Conservation (phyloP, 78 protist species). For the Emiliania huxleyi region DNA sequence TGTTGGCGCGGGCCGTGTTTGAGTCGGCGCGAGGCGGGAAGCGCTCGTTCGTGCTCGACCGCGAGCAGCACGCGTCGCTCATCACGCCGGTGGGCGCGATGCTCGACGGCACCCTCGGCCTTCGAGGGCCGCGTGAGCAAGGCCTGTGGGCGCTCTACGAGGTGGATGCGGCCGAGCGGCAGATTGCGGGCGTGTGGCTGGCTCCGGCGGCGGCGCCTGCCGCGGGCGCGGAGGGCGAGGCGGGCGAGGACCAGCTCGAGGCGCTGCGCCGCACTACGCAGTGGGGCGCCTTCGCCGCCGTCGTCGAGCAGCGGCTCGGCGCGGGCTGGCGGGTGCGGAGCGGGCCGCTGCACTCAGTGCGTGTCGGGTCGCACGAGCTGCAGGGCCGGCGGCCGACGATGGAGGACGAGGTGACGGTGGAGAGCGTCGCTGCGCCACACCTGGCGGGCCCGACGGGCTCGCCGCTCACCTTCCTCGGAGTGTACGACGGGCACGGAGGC, state of each 20-base stretch:
- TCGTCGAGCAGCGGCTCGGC: not conserved
- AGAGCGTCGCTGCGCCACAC: not conserved
- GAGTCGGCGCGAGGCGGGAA: not conserved
- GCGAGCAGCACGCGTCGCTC: not conserved
- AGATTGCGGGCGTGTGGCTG: not conserved
- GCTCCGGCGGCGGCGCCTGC: not conserved
- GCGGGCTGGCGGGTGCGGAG: not conserved
- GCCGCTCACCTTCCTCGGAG: not conserved
- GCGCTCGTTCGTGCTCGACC: not conserved
- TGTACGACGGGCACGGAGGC: conserved; percentile 15
- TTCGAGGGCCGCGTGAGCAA: not conserved
- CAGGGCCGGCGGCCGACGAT: not conserved
- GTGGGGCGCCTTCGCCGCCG: not conserved
- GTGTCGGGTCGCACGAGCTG: not conserved
- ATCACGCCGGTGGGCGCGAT: not conserved
- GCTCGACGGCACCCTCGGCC: not conserved
- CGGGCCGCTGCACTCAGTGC: not conserved
- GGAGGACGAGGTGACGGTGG: not conserved
- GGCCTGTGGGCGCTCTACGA: not conserved
- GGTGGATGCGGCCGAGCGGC: not conserved
- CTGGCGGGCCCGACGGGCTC: not conserved
- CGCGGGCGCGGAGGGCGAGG: not conserved
- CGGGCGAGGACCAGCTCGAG: not conserved
- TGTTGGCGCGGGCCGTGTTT: not conserved
- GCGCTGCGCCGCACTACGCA: not conserved